Evolutionary conservation across 768 basidiomycete species (phyloP).

Genomic region (Chalciporus chontae): DNA sequence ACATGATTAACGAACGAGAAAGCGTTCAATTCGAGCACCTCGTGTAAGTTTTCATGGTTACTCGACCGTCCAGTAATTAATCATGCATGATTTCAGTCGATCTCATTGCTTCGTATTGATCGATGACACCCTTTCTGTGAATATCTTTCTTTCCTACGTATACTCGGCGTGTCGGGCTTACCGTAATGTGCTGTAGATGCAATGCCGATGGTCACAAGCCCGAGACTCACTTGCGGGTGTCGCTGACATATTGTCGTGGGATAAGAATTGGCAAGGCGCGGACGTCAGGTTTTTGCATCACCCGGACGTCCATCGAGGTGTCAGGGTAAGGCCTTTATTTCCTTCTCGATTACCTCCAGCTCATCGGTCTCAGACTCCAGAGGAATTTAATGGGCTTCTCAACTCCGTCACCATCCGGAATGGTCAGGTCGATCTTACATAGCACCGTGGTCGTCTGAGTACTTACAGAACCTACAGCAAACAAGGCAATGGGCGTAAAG

Average conservation of each 20-base stretch:
- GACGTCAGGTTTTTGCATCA: slow-evolving; percentile 20
- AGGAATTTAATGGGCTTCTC: slow-evolving; percentile 18
- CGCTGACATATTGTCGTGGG: slow-evolving; percentile 10
- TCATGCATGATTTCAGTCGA: slow-evolving; percentile 12
- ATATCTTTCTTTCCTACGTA: neutral
- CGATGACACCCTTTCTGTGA: slow-evolving; percentile 21
- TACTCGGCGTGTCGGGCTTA: neutral
- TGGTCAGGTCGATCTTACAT: slow-evolving; percentile 8
- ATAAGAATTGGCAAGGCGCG: slow-evolving; percentile 15
- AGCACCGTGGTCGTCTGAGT: neutral
- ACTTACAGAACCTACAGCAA: slow-evolving; percentile 3
- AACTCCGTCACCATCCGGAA: slow-evolving; percentile 16
- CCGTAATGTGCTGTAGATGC: slow-evolving; percentile 13
- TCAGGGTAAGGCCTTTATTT: slow-evolving; percentile 8
- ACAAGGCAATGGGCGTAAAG: slow-evolving; percentile 17
- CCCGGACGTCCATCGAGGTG: neutral
- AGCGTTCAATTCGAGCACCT: slow-evolving; percentile 16
- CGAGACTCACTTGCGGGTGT: slow-evolving; percentile 15
- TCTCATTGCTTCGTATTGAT: slow-evolving; percentile 22
- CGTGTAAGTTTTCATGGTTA: slow-evolving; percentile 9
- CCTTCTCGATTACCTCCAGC: neutral
- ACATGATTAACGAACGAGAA: slow-evolving; percentile 10
- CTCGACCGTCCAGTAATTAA: neutral
- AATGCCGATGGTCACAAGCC: slow-evolving; percentile 19
- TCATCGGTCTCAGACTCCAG: slow-evolving; percentile 7